Percentiles rank a stretch among this genome's conserved stretches.
phyloP scores from a whole-genome alignment of 2,329 filamentous ascomycete genomes.

The Pseudogymnoascus verrucosus region DNA sequence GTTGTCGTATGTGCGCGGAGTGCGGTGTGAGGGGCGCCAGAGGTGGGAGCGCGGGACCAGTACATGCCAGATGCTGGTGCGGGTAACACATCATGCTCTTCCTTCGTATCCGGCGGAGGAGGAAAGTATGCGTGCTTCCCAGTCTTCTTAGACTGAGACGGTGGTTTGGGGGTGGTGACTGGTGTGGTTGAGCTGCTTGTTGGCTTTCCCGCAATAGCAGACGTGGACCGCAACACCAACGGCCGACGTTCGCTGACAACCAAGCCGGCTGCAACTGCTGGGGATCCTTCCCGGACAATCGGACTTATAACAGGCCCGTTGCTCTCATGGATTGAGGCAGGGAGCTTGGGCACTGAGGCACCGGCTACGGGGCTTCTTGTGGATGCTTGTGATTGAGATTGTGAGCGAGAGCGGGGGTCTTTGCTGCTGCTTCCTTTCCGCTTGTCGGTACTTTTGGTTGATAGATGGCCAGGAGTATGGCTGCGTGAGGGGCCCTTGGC shows the following conservation, averaged over 20 bases:
- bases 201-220: constrained; percentile 25
- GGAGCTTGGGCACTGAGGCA: background rate
- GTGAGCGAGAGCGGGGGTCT: constrained; percentile 27
- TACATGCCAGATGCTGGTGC: constrained; percentile 66
- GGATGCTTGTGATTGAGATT: constrained; percentile 23
- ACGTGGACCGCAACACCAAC: constrained; percentile 42
- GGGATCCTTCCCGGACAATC: background rate
- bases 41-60: constrained; percentile 59
- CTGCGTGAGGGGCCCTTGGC: constrained; percentile 38
- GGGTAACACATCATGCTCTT: constrained; percentile 50
- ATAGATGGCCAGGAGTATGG: constrained; percentile 54
- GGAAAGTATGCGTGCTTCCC: constrained; percentile 44
- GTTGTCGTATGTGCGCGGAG: constrained; percentile 61
- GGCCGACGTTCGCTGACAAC: constrained; percentile 31
- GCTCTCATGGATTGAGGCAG: background rate
- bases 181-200: constrained; percentile 1
- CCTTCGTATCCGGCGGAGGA: constrained; percentile 46
- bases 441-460: constrained; percentile 44
- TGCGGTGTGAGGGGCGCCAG: constrained; percentile 51
- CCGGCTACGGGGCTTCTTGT: constrained; percentile 14
- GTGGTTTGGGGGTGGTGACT: background rate
- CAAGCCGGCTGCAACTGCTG: constrained; percentile 22
- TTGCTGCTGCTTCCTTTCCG: constrained; percentile 25
- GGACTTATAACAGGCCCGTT: background rate
- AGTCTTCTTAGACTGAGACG: constrained; percentile 13